These are phyloP conservation scores for Aeminium ludgeri DNA, from an alignment of 495 filamentous ascomycete species.

Conservation along the genomic window DNA sequence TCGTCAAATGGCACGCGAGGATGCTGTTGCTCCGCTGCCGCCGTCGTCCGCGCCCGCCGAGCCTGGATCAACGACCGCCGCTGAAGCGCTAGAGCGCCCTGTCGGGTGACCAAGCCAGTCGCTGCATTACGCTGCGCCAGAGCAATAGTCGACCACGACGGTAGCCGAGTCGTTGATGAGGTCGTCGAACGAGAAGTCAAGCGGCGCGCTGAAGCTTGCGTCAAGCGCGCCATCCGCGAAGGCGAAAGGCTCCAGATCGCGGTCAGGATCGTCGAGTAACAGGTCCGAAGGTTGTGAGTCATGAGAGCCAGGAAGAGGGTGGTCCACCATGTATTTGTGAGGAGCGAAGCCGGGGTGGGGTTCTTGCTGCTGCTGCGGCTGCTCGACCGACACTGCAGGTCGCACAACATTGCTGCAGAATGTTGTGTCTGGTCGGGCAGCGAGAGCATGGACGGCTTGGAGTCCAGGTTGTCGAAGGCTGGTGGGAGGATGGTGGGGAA, in stretches of 20 bases:
- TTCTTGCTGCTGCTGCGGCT: constrained; percentile 32
- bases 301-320: constrained; percentile 13
- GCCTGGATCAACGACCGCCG: constrained; percentile 2
- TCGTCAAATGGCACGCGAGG: background rate
- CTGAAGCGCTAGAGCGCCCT: constrained; percentile 14
- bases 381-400: constrained; percentile 93
- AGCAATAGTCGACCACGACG: constrained; percentile 8
- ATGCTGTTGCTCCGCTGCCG: background rate
- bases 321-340: constrained; percentile 8
- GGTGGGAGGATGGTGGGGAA: constrained; percentile 12
- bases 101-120: constrained; percentile 11
- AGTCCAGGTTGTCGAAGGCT: constrained; percentile 16
- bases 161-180: constrained; percentile 13
- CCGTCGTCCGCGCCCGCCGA: background rate
- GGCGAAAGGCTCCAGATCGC: constrained; percentile 15
- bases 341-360: constrained; percentile 8
- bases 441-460: constrained; percentile 11
- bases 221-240: constrained; percentile 18
- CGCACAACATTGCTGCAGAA: constrained; percentile 99
- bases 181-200: constrained; percentile 19
- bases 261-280: constrained; percentile 11
- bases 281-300: constrained; percentile 8
- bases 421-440: constrained; percentile 87
- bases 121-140: constrained; percentile 18
- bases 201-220: constrained; percentile 13